Evolutionary conservation across 306 rosid genomes (phyloP).

Genomic region (Pueraria montana): DNA sequence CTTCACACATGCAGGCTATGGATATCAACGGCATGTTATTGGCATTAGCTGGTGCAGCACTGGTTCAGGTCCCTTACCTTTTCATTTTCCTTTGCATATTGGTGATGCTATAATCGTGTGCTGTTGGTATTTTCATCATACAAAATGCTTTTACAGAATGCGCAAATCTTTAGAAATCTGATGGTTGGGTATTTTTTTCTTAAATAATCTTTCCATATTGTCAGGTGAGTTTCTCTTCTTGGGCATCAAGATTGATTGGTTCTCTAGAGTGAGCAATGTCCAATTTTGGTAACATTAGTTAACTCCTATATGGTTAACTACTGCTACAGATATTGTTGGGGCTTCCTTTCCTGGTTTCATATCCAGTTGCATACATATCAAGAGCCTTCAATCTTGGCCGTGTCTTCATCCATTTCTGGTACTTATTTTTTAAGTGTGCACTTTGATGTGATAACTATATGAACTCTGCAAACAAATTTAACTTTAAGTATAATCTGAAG

Average conservation of each 20-base stretch:
- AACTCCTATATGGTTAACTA: conserved; percentile 56
- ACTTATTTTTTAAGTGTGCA: conserved; percentile 45
- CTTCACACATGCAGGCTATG: conserved; percentile 68
- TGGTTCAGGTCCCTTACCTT: conserved; percentile 78
- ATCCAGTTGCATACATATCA: conserved; percentile 86
- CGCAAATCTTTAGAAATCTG: conserved; percentile 42
- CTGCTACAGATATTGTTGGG: conserved; percentile 85
- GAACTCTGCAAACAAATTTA: conserved; percentile 30
- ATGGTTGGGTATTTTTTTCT: conserved; percentile 48
- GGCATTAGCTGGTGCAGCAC: conserved; percentile 89
- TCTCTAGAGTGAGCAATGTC: conserved; percentile 54
- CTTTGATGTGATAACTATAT: conserved; percentile 27
- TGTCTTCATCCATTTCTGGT: conserved; percentile 97
- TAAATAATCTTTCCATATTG: conserved; percentile 48
- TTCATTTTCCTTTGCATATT: conserved; percentile 36
- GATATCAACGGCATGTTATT: conserved; percentile 71
- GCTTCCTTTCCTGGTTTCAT: conserved; percentile 82
- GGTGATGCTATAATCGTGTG: conserved; percentile 13
- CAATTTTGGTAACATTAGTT: conserved; percentile 51
- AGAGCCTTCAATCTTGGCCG: conserved; percentile 96
- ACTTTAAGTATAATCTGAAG: conserved; percentile 26
- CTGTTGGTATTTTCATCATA: conserved; percentile 39
- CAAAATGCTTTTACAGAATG: conserved; percentile 41
- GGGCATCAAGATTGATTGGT: conserved; percentile 52
- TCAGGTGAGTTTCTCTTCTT: conserved; percentile 77